phyloP scores from a whole-genome alignment of 768 basidiomycete species.

The Termitomyces sp. region DNA sequence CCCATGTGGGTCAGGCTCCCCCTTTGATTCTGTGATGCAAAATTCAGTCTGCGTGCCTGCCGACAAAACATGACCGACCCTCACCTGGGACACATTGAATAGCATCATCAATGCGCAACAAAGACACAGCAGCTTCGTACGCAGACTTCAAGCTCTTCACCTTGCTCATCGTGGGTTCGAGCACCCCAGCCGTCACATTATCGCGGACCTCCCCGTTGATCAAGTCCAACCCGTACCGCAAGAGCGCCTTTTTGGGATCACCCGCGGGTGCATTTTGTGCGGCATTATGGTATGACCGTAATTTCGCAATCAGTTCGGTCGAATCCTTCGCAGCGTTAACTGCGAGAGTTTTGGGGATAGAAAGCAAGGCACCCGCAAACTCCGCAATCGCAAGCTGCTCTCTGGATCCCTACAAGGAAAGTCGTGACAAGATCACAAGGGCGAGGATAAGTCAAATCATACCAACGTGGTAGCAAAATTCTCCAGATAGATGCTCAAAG shows the following conservation, averaged over 20 bases:
- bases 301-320: slow-evolving; percentile 93
- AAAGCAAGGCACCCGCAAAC: slow-evolving; percentile 86
- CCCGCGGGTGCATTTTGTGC: slow-evolving; percentile 89
- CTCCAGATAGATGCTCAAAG: slow-evolving; percentile 94
- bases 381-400: slow-evolving; percentile 99
- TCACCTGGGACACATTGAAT: slow-evolving; percentile 85
- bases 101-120: slow-evolving; percentile 95
- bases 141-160: slow-evolving; percentile 96
- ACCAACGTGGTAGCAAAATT: slow-evolving; percentile 98
- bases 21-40: slow-evolving; percentile 54
- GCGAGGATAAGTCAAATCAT: slow-evolving; percentile 23
- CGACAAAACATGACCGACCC: slow-evolving; percentile 18
- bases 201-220: slow-evolving; percentile 93
- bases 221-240: slow-evolving; percentile 93
- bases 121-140: slow-evolving; percentile 91
- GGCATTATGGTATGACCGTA: slow-evolving; percentile 94
- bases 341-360: slow-evolving; percentile 95
- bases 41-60: slow-evolving; percentile 2
- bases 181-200: slow-evolving; percentile 87
- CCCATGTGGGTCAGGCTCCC: slow-evolving; percentile 70
- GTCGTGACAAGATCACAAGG: slow-evolving; percentile 6
- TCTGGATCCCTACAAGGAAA: slow-evolving; percentile 72
- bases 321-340: slow-evolving; percentile 99
- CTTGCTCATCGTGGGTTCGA: slow-evolving; percentile 97
- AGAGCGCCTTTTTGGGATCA: slow-evolving; percentile 85